A percentile compares a stretch with the other conserved stretches of the same genome.
Evolutionary conservation across 441 rosid species (phyloP).

Genomic region (Populus hybrid): DNA sequence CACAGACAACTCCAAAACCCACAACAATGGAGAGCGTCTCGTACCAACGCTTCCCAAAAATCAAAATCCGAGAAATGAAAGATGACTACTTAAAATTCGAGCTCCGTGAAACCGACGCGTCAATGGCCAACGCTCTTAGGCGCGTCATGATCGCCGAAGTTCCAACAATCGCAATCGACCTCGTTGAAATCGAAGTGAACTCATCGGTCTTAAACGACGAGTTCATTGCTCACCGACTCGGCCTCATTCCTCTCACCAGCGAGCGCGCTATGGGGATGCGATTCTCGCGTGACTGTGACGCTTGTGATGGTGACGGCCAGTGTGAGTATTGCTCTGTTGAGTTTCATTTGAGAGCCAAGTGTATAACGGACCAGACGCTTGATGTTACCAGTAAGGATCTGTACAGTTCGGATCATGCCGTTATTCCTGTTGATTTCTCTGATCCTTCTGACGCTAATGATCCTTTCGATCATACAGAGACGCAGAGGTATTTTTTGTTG

Average conservation of each 20-base stretch:
- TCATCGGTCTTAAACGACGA: constrained; percentile 95
- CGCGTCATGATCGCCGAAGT: constrained; percentile 96
- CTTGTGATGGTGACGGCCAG: constrained; percentile 96
- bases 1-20: neutral
- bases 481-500: constrained; percentile 39
- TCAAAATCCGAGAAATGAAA: constrained; percentile 71
- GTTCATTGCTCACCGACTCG: constrained; percentile 93
- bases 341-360: constrained; percentile 77
- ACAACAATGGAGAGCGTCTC: constrained; percentile 57
- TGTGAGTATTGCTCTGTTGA: constrained; percentile 97
- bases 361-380: constrained; percentile 76
- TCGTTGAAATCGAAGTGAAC: constrained; percentile 87
- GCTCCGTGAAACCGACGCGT: constrained; percentile 87
- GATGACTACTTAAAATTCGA: constrained; percentile 85
- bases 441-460: constrained; percentile 47
- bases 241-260: constrained; percentile 84
- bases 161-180: constrained; percentile 91
- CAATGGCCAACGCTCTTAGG: constrained; percentile 95
- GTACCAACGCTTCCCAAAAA: constrained; percentile 85
- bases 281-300: constrained; percentile 91
- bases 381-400: constrained; percentile 88
- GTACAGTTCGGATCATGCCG: constrained; percentile 78
- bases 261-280: constrained; percentile 94
- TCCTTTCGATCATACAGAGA: constrained; percentile 33
- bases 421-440: constrained; percentile 73